phyloP scores from a whole-genome alignment of 176 grass and related monocot species.

The Guadua angustifolia region DNA sequence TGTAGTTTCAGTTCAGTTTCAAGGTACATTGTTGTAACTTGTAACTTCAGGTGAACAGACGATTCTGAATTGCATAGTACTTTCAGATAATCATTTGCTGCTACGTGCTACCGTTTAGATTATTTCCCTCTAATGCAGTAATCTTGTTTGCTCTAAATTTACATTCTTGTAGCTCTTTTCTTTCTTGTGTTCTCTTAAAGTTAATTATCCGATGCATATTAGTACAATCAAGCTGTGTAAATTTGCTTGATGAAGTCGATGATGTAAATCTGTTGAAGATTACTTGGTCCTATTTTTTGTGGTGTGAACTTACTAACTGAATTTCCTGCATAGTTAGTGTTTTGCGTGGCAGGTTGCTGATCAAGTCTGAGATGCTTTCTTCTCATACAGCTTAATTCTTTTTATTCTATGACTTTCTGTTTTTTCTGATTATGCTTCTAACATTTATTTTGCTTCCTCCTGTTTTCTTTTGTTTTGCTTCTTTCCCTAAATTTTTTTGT shows the following conservation, averaged over 20 bases:
- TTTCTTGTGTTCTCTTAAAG: constrained; percentile 1
- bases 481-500: constrained; percentile 44
- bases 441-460: constrained; percentile 38
- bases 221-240: constrained; percentile 28
- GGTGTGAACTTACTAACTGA: constrained; percentile 24
- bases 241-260: constrained; percentile 24
- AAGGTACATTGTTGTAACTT: constrained; percentile 62
- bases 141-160: constrained; percentile 36
- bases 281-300: constrained; percentile 1
- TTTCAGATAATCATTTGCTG: constrained; percentile 32
- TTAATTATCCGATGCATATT: constrained; percentile 36
- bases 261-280: constrained; percentile 46
- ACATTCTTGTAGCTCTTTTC: background rate
- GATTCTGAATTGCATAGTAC: constrained; percentile 47
- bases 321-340: constrained; percentile 31
- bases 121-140: background rate
- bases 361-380: constrained; percentile 64
- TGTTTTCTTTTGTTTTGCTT: constrained; percentile 42
- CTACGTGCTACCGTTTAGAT: constrained; percentile 19
- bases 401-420: constrained; percentile 39
- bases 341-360: constrained; percentile 60
- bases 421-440: constrained; percentile 60
- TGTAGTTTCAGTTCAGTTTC: constrained; percentile 62
- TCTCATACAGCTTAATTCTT: constrained; percentile 47
- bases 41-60: constrained; percentile 53